These are phyloP conservation scores for Eruca vesicaria DNA, from an alignment of 441 rosid species.

Conservation along the genomic window DNA sequence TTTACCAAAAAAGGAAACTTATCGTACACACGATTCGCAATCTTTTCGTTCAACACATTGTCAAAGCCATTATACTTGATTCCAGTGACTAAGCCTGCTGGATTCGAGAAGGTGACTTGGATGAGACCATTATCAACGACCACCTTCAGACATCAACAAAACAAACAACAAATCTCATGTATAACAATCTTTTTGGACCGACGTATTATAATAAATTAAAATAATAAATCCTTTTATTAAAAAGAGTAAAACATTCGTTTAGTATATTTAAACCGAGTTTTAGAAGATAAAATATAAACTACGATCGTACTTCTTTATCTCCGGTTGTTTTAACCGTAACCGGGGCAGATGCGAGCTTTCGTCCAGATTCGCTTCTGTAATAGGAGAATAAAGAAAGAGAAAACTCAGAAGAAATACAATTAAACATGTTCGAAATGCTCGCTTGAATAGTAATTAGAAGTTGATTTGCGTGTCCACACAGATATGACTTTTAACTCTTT, in stretches of 20 bases:
- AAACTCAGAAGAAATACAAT: neutral
- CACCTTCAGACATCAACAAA: conserved; percentile 44
- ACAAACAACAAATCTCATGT: neutral
- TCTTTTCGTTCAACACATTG: conserved; percentile 66
- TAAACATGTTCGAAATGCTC: neutral
- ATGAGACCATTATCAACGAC: conserved; percentile 52
- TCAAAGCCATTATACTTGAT: conserved; percentile 63
- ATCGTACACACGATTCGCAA: conserved; percentile 40
- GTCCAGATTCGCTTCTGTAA: conserved; percentile 5
- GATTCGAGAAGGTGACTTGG: conserved; percentile 54
- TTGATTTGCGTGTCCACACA: too few species aligned
- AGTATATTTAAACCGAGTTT: neutral
- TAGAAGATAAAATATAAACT: neutral
- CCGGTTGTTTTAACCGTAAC: conserved; percentile 8
- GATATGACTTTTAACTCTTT: too few species aligned
- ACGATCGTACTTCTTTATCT: conserved; percentile 19
- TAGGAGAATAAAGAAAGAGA: neutral
- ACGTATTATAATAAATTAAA: neutral
- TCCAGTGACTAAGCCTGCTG: conserved; percentile 41
- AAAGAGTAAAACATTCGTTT: neutral
- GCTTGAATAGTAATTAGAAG: too few species aligned
- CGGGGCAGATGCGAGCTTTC: neutral
- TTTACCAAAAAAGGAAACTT: neutral
- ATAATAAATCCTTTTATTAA: neutral
- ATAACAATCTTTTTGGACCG: neutral